Conservation (phyloP, 768 basidiomycete genomes). For the Tricholoma hemisulphureum region DNA sequence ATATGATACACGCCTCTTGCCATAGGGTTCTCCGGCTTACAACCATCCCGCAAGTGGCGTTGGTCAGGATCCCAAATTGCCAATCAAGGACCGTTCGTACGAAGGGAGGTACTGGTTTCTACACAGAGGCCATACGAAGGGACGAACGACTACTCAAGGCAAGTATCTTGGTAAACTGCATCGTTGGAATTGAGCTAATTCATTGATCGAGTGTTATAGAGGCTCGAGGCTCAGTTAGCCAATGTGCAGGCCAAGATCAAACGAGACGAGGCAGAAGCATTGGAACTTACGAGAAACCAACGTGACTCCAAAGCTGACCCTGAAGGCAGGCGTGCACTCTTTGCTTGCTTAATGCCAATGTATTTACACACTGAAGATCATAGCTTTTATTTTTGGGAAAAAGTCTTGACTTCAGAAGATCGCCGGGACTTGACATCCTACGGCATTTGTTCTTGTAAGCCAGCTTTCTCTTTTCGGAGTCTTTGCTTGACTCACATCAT, state of each 20-base stretch:
- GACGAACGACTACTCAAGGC: slow-evolving; percentile 31
- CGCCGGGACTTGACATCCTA: slow-evolving; percentile 22
- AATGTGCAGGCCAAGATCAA: slow-evolving; percentile 22
- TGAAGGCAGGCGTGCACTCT: neutral
- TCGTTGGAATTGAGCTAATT: neutral
- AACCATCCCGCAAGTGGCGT: neutral
- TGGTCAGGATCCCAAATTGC: neutral
- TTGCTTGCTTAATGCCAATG: neutral
- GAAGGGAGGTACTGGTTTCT: slow-evolving; percentile 19
- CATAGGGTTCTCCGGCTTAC: neutral
- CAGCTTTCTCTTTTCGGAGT: neutral
- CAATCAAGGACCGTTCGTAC: slow-evolving; percentile 21
- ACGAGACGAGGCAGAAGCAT: slow-evolving; percentile 26
- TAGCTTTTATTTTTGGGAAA: slow-evolving; percentile 27
- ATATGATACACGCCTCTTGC: neutral
- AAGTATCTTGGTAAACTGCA: neutral
- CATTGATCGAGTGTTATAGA: slow-evolving; percentile 15
- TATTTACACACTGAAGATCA: slow-evolving; percentile 8
- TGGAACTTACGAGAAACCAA: slow-evolving; percentile 14
- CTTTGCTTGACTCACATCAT: neutral
- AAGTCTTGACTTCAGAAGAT: slow-evolving; percentile 27
- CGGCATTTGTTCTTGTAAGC: slow-evolving; percentile 31
- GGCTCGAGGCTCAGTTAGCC: slow-evolving; percentile 28
- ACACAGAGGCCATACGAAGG: slow-evolving; percentile 18
- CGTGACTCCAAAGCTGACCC: slow-evolving; percentile 2